A percentile compares a stretch with the other conserved stretches of the same genome.
Conservation (phyloP, 192 early-diverging fungal species). For the Paraglomus brasilianum region DNA sequence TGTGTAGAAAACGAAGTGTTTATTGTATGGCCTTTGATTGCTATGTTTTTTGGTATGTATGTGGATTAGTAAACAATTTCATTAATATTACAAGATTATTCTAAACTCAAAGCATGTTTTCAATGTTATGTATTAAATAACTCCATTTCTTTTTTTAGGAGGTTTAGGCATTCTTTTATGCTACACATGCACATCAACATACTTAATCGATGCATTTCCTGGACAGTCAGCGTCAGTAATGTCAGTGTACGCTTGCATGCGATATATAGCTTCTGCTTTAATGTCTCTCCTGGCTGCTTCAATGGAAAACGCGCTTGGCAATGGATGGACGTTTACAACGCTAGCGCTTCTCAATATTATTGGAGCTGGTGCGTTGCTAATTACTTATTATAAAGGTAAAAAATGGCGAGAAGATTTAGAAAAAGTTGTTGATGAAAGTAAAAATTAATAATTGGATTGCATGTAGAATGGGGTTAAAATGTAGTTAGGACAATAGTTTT, state of each 20-base stretch:
- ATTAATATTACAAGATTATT: too few relatives aligned
- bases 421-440: background rate
- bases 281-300: background rate
- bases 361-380: background rate
- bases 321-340: constrained; percentile 19
- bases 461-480: background rate
- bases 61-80: background rate
- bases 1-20: constrained; percentile 24
- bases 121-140: too few relatives aligned
- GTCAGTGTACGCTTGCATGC: background rate
- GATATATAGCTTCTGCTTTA: background rate
- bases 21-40: constrained; percentile 17
- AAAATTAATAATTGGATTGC: background rate
- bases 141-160: background rate
- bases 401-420: constrained; percentile 32
- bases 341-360: background rate
- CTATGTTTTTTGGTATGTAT: constrained; percentile 29
- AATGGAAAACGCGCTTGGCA: background rate
- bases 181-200: background rate
- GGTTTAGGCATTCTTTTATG: background rate
- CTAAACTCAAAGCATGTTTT: too few relatives aligned
- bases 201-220: constrained; percentile 2
- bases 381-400: constrained; percentile 17
- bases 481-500: background rate
- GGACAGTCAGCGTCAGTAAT: background rate